A percentile compares a stretch with the other conserved stretches of the same genome.
Conservation (phyloP, 2,329 filamentous ascomycete genomes). For the Botrytis galanthina region DNA sequence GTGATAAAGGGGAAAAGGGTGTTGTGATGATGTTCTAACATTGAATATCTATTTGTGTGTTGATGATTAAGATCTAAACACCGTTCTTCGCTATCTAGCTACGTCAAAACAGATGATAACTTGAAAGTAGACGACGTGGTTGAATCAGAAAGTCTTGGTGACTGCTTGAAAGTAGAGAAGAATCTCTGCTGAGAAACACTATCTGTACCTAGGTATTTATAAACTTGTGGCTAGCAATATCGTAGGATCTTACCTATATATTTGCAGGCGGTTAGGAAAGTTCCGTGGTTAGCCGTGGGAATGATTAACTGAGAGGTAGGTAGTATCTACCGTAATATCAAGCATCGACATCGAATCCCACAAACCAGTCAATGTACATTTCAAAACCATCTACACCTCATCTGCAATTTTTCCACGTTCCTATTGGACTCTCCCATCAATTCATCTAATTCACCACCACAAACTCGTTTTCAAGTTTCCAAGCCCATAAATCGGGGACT, state of each 20-base stretch:
- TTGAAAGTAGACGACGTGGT: rapidly evolving
- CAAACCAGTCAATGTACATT: too few species aligned
- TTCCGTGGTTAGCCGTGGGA: too few species aligned
- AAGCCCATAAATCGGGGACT: rapidly evolving
- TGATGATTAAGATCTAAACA: rapidly evolving
- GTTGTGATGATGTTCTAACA: not conserved
- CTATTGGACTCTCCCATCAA: rapidly evolving
- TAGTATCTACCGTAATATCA: too few species aligned
- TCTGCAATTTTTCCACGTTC: too few species aligned
- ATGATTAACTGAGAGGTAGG: too few species aligned
- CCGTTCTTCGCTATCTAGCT: not conserved
- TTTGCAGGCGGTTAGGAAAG: too few species aligned
- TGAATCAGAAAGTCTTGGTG: not conserved
- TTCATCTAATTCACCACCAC: not conserved
- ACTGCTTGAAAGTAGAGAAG: not conserved
- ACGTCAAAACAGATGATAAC: not conserved
- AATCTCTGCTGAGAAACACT: rapidly evolving
- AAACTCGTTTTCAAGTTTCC: not conserved
- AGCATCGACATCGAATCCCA: too few species aligned
- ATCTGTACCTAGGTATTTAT: too few species aligned
- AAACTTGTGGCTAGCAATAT: too few species aligned
- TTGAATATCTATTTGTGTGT: not conserved
- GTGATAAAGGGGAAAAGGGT: not conserved
- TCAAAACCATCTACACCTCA: too few species aligned
- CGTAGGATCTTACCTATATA: too few species aligned